phyloP scores from a whole-genome alignment of 805 yeast species.

The Saturnispora zaruensis region DNA sequence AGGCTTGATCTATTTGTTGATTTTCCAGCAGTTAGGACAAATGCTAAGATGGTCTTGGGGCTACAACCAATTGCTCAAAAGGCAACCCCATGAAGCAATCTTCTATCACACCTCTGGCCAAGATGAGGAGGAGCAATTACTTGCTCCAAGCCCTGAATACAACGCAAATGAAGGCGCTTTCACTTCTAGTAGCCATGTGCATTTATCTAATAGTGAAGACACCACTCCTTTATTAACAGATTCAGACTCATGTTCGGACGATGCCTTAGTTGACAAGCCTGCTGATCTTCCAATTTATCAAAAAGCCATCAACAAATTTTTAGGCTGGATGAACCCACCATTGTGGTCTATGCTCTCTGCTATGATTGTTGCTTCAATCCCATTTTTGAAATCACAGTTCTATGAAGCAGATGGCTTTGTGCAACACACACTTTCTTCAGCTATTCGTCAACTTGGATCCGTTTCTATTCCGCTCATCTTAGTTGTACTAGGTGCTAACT shows the following conservation, averaged over 20 bases:
- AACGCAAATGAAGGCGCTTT: neutral
- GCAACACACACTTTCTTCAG: conserved; percentile 54
- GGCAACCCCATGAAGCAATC: conserved; percentile 33
- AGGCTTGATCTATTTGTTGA: conserved; percentile 64
- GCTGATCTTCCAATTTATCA: neutral
- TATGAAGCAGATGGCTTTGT: conserved; percentile 53
- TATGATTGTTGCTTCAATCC: conserved; percentile 60
- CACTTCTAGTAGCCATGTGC: neutral
- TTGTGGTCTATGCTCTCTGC: conserved; percentile 67
- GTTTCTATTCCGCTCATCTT: conserved; percentile 73
- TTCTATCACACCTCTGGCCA: conserved; percentile 11
- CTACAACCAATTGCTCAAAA: conserved; percentile 57
- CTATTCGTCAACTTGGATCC: conserved; percentile 58
- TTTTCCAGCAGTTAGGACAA: conserved; percentile 79
- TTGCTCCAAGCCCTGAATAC: neutral
- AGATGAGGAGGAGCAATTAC: conserved; percentile 9
- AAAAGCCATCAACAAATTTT: conserved; percentile 9
- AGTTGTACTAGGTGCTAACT: conserved; percentile 70
- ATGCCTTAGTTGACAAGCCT: neutral
- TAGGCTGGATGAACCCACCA: conserved; percentile 64
- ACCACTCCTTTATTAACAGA: conserved; percentile 1
- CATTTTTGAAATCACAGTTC: conserved; percentile 46
- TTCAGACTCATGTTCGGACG: neutral
- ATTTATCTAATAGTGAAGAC: neutral
- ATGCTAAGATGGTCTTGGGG: conserved; percentile 86